Evolutionary conservation across 495 filamentous ascomycete species (phyloP).

Genomic region (Penicillium antarcticum): DNA sequence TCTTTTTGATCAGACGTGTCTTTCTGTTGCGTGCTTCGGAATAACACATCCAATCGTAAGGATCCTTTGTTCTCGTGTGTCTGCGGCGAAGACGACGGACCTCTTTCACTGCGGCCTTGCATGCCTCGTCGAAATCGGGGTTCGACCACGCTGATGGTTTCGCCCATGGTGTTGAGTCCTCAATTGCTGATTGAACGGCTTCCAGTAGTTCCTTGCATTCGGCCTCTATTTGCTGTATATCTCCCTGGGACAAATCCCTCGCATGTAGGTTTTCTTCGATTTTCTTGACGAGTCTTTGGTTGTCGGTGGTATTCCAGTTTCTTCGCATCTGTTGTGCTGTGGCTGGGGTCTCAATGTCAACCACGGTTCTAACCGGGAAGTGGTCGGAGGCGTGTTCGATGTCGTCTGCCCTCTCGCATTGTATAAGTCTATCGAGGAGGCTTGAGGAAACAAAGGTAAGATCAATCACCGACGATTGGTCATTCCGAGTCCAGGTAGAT

Average conservation of each 20-base stretch:
- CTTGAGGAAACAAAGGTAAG: too few species aligned
- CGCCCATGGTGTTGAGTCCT: slow-evolving; percentile 5
- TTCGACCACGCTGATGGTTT: slow-evolving; percentile 6
- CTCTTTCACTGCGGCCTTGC: background rate
- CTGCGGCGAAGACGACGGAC: background rate
- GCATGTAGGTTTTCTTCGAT: too few species aligned
- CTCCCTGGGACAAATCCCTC: too few species aligned
- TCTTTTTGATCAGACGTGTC: too few species aligned
- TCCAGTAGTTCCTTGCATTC: background rate
- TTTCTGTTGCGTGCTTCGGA: too few species aligned
- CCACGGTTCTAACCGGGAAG: slow-evolving; percentile 4
- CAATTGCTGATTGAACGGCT: background rate
- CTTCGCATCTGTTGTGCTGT: background rate
- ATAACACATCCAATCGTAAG: too few species aligned
- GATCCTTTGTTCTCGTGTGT: too few species aligned
- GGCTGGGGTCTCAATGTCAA: slow-evolving; percentile 5
- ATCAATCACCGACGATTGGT: too few species aligned
- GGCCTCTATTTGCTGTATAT: too few species aligned
- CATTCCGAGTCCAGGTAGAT: too few species aligned
- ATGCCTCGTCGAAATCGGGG: slow-evolving; percentile 2
- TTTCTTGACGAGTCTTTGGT: background rate
- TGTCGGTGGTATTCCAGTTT: slow-evolving; percentile 3
- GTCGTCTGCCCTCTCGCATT: slow-evolving; percentile 2
- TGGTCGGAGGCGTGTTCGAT: slow-evolving; percentile 13
- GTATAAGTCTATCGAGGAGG: background rate